phyloP scores from a whole-genome alignment of 441 rosid genomes.

The Flueggea neowawraea region DNA sequence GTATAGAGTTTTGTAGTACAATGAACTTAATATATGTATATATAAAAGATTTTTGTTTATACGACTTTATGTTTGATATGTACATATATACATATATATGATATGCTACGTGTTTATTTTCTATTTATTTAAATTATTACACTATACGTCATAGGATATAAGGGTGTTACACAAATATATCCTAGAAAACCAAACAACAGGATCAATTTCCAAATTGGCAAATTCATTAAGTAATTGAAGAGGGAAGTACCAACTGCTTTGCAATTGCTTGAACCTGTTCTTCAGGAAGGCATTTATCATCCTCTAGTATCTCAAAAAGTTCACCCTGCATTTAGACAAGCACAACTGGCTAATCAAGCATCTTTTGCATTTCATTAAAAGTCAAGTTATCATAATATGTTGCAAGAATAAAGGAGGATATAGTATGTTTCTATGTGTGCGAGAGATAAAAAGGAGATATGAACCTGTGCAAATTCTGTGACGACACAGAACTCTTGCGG shows the following conservation, averaged over 20 bases:
- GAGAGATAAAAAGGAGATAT: conserved; percentile 8
- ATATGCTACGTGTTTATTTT: too few species aligned
- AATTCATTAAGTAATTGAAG: conserved; percentile 2
- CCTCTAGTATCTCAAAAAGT: conserved; percentile 94
- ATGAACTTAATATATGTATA: too few species aligned
- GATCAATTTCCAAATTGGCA: too few species aligned
- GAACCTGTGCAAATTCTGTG: conserved; percentile 96
- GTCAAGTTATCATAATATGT: neutral
- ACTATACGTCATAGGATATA: too few species aligned
- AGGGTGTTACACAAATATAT: too few species aligned
- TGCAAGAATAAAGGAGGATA: neutral
- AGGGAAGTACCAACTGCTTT: conserved; percentile 77
- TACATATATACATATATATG: too few species aligned
- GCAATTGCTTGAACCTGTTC: conserved; percentile 99
- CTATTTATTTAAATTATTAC: too few species aligned
- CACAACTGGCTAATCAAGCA: conserved; percentile 11
- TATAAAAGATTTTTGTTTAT: too few species aligned
- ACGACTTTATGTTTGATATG: too few species aligned
- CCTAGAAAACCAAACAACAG: neutral
- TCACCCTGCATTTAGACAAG: conserved; percentile 63
- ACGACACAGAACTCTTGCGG: conserved; percentile 97
- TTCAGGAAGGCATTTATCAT: conserved; percentile 97
- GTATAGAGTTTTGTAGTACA: too few species aligned
- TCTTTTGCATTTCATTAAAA: neutral
- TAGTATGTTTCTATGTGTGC: neutral